These are phyloP conservation scores for Haberlea rhodopensis DNA, from an alignment of 257 asterid genomes.

Conservation along the genomic window DNA sequence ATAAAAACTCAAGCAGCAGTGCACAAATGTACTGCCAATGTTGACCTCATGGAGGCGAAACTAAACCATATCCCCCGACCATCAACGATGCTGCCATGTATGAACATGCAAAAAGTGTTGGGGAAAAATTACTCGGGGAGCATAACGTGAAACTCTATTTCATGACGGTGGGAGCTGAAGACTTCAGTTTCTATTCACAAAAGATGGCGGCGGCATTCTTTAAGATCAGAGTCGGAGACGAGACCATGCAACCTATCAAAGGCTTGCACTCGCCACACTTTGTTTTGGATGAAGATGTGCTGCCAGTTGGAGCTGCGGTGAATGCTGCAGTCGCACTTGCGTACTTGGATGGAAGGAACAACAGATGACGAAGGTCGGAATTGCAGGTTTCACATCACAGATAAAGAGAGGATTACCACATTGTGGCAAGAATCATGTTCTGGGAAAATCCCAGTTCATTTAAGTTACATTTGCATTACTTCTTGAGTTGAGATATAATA, in stretches of 20 bases:
- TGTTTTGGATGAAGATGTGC: conserved; percentile 58
- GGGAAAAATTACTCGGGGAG: conserved; percentile 59
- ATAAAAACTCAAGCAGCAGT: conserved; percentile 75
- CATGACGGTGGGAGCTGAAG: conserved; percentile 72
- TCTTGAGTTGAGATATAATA: no score
- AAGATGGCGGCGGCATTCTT: conserved; percentile 63
- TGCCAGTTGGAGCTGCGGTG: conserved; percentile 75
- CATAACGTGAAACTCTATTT: conserved; percentile 31
- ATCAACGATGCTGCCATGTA: conserved; percentile 54
- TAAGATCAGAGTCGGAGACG: conserved; percentile 47
- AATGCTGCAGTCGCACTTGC: conserved; percentile 80
- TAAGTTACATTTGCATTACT: conserved; percentile 7
- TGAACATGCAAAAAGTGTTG: conserved; percentile 58
- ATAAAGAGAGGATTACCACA: not conserved
- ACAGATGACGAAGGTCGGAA: not conserved
- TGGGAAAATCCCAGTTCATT: not conserved
- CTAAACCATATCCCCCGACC: conserved; percentile 60
- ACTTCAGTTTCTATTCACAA: conserved; percentile 76
- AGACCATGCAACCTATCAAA: conserved; percentile 33
- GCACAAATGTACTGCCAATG: conserved; percentile 53
- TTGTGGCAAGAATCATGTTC: not conserved
- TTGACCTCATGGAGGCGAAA: conserved; percentile 58
- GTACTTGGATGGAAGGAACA: conserved; percentile 43
- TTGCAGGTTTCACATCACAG: conserved; percentile 1
- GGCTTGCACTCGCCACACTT: conserved; percentile 65